These are phyloP conservation scores for Piloderma croceum DNA, from an alignment of 768 basidiomycete species.

Conservation along the genomic window DNA sequence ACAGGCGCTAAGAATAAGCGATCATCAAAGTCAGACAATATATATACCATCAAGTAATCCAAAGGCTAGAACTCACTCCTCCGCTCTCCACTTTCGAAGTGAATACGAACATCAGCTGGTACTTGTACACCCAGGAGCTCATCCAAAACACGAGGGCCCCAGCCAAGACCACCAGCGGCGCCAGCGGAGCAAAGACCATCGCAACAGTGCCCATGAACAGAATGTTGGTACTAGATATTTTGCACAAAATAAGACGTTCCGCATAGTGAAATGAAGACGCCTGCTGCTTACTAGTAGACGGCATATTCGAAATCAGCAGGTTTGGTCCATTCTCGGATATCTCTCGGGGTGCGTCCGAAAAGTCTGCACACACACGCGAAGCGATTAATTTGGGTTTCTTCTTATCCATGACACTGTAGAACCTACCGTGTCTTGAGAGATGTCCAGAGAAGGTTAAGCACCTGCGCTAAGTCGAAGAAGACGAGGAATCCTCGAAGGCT, in stretches of 20 bases:
- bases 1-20: slow-evolving; percentile 75
- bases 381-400: no score
- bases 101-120: slow-evolving; percentile 93
- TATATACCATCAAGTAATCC: not conserved
- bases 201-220: slow-evolving; percentile 92
- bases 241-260: slow-evolving; percentile 9
- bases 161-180: slow-evolving; percentile 82
- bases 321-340: slow-evolving; percentile 85
- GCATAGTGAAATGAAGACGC: slow-evolving; percentile 5
- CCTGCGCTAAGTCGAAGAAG: slow-evolving; percentile 92
- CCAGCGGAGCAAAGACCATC: slow-evolving; percentile 89
- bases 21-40: slow-evolving; percentile 6
- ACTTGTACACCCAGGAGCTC: slow-evolving; percentile 87
- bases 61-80: slow-evolving; percentile 53
- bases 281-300: slow-evolving; percentile 64
- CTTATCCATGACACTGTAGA: no score
- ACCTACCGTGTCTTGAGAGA: slow-evolving; percentile 78
- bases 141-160: slow-evolving; percentile 86
- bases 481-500: slow-evolving; percentile 92
- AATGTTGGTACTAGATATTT: slow-evolving; percentile 43
- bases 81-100: slow-evolving; percentile 88
- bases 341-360: slow-evolving; percentile 85
- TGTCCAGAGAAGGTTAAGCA: slow-evolving; percentile 82
- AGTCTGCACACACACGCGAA: slow-evolving; percentile 49
- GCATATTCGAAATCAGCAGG: slow-evolving; percentile 87